Base-by-base conservation (phyloP, 202 grass and related monocot genomes). In the Panicum virgatum region DNA sequence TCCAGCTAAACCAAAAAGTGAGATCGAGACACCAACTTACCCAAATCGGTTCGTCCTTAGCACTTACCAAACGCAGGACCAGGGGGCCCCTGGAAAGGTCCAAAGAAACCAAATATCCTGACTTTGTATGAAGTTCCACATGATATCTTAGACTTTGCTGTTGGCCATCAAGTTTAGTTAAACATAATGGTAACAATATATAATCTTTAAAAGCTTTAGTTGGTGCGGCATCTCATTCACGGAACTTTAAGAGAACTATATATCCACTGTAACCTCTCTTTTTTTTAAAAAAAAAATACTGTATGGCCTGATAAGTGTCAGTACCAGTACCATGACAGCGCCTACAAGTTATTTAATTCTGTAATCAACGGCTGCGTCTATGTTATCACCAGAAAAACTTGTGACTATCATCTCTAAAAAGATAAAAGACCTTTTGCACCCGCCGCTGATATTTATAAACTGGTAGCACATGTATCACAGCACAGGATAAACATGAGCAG, bases 401-500 rank as follows among this genome's bases (percentile, higher is more conserved):
- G 64, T 0, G 12, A 15, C 32, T 69, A 19, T 5, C 25, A 53
- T 54, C 18, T 37, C 19, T 52, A 51, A 10, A 10, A 53, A 38
- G 18, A 32, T 25, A 64, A 6, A 78, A 66, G 2, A 51, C 60
- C 18, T 27, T 27, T 19, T 25, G 40, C 66, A 62, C 58, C 20
- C 23, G 16, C 23, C 37, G 4, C 23, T 7, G 50, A 23, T 15
- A 20, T 75, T 64, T n/a, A 51, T 65, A 27, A 26, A 37, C 14
- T 64, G 12, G 9, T 16, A 53, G 20, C 23, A 43, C 13, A 20
- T 34, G 30, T 38, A 29, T 42, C 32, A 4, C 3, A 76, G 1
- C 6, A 71, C 9, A 71, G 12, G 72, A 39, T 75, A 69, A 84
- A 25, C 50, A 85, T 65, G 48, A 20, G 10, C n/a, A 18, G 61